phyloP scores from a whole-genome alignment of 75 land plant genomes.

The Azolla pinnata region DNA sequence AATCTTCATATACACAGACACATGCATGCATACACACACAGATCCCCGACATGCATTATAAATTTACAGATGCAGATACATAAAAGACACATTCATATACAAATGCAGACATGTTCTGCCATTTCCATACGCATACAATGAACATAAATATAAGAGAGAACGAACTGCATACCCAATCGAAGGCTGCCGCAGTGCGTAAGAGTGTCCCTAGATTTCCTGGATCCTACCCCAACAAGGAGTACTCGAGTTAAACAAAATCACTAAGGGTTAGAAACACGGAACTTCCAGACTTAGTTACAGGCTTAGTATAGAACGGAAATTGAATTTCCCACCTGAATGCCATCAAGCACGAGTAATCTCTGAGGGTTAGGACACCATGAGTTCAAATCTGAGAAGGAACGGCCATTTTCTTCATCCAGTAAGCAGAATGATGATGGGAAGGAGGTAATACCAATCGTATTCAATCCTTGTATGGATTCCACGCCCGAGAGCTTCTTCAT shows the following conservation, averaged over 20 bases:
- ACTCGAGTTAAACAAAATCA: too few relatives aligned
- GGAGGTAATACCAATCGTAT: slow-evolving; percentile 57
- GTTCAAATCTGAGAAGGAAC: slow-evolving; percentile 6
- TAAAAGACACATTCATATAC: too few relatives aligned
- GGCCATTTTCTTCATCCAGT: slow-evolving; percentile 20
- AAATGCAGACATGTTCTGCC: too few relatives aligned
- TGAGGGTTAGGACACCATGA: slow-evolving; percentile 44
- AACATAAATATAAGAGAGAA: background rate
- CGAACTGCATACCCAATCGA: slow-evolving; percentile 66
- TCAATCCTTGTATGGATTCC: slow-evolving; percentile 49
- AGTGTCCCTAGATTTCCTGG: slow-evolving; percentile 96
- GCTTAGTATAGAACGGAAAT: too few relatives aligned
- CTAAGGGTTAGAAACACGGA: too few relatives aligned
- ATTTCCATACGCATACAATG: too few relatives aligned
- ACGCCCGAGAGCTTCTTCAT: slow-evolving; percentile 83
- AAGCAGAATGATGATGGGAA: slow-evolving; percentile 49
- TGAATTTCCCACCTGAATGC: slow-evolving; percentile 99
- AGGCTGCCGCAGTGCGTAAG: slow-evolving; percentile 81
- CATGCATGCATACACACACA: too few relatives aligned
- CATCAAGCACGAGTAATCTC: slow-evolving; percentile 81
- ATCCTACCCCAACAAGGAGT: too few relatives aligned
- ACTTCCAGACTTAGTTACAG: too few relatives aligned
- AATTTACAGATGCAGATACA: too few relatives aligned
- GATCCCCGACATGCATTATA: too few relatives aligned
- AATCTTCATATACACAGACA: too few relatives aligned